Conservation (phyloP, 768 basidiomycete genomes). For the Amanita inopinata region DNA sequence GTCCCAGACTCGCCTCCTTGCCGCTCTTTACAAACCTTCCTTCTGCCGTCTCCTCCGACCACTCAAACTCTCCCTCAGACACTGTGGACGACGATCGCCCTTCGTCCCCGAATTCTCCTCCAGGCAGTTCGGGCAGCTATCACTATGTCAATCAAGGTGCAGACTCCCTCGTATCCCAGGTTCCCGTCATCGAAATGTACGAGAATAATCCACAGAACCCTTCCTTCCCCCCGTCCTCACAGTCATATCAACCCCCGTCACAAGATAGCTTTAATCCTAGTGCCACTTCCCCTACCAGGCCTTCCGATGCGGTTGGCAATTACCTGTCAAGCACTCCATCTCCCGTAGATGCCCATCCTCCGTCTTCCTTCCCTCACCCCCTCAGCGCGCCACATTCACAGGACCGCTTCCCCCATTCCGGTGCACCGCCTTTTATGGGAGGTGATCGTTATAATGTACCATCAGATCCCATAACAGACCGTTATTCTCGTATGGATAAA, state of each 20-base stretch:
- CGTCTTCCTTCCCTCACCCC: constrained; percentile 29
- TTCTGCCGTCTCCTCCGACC: constrained; percentile 15
- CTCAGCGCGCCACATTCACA: constrained; percentile 34
- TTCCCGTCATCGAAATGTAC: constrained; percentile 24
- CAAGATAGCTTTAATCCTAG: constrained; percentile 19
- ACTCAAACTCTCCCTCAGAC: constrained; percentile 20
- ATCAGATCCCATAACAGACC: constrained; percentile 27
- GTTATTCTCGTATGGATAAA: constrained; percentile 31
- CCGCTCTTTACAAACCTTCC: constrained; percentile 11
- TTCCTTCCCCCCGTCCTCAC: constrained; percentile 15
- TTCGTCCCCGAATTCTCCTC: constrained; percentile 24
- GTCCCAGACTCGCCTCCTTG: constrained; percentile 17
- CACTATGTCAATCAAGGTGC: constrained; percentile 22
- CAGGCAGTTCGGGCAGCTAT: constrained; percentile 19
- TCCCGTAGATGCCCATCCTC: constrained; percentile 29
- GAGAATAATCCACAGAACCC: constrained; percentile 14
- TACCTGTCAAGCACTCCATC: constrained; percentile 35
- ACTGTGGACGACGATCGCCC: constrained; percentile 26
- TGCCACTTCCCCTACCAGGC: constrained; percentile 19
- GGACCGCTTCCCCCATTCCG: constrained; percentile 33
- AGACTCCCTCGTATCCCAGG: constrained; percentile 22
- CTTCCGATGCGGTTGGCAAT: constrained; percentile 16
- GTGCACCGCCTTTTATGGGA: constrained; percentile 30
- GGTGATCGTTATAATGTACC: constrained; percentile 28
- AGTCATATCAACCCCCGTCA: constrained; percentile 18